phyloP scores from a whole-genome alignment of 768 basidiomycete genomes.

The Russula brevipes region DNA sequence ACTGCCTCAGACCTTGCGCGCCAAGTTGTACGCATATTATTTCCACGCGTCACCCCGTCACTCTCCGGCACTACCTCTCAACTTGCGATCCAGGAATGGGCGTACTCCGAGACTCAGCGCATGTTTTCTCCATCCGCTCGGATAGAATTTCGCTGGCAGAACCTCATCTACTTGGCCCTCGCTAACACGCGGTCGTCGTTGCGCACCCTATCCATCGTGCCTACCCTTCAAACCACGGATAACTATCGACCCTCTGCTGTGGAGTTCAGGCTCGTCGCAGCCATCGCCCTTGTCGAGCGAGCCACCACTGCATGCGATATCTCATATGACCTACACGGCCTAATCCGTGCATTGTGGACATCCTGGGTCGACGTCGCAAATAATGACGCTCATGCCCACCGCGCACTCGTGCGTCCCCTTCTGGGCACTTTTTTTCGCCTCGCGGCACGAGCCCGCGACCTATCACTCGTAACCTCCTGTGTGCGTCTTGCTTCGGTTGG shows the following conservation, averaged over 20 bases:
- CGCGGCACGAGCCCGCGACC: conserved; percentile 35
- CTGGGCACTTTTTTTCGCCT: conserved; percentile 44
- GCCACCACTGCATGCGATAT: background rate
- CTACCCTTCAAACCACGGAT: conserved; percentile 2
- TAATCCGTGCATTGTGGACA: conserved; percentile 35
- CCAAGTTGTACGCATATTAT: conserved; percentile 19
- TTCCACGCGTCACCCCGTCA: conserved; percentile 15
- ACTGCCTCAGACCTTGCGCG: conserved; percentile 17
- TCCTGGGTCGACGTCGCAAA: conserved; percentile 34
- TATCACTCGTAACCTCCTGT: conserved; percentile 15
- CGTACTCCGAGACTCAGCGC: conserved; percentile 10
- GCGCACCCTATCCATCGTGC: background rate
- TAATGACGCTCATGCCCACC: conserved; percentile 15
- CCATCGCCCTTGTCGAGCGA: conserved; percentile 20
- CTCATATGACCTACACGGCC: conserved; percentile 1
- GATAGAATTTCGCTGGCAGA: conserved; percentile 20
- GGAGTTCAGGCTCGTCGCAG: conserved; percentile 19
- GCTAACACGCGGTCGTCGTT: conserved; percentile 14
- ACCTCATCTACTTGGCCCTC: conserved; percentile 22
- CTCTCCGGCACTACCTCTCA: conserved; percentile 17
- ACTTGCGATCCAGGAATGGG: conserved; percentile 20
- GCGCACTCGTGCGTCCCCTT: conserved; percentile 33
- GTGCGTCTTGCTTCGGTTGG: conserved; percentile 24
- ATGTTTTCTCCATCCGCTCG: conserved; percentile 17
- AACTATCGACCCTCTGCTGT: conserved; percentile 6